phyloP scores from a whole-genome alignment of 2,329 filamentous ascomycete genomes.

The Penicillium sp. region DNA sequence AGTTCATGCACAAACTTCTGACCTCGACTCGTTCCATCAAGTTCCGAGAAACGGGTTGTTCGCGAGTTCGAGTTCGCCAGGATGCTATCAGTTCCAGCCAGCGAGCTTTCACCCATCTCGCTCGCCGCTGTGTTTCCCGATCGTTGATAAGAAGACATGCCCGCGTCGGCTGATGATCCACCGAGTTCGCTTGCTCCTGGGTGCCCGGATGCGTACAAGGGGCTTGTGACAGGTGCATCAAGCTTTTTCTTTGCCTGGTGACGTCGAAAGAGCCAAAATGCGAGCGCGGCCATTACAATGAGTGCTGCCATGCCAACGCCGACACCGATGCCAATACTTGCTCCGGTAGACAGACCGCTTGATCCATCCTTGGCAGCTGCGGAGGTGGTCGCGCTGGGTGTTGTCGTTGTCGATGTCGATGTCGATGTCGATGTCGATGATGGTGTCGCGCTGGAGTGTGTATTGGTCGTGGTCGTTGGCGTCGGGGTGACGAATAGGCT shows the following conservation, averaged over 20 bases:
- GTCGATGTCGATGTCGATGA: neutral
- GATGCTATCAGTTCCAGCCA: neutral
- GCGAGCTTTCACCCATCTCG: neutral
- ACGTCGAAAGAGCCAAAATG: slow-evolving; percentile 5
- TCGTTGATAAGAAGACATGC: neutral
- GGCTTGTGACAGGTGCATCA: neutral
- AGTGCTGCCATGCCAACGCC: neutral
- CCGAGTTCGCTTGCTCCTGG: neutral
- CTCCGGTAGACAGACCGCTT: neutral
- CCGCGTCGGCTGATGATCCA: neutral
- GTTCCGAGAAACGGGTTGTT: neutral
- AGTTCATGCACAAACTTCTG: slow-evolving; percentile 2
- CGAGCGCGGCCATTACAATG: neutral
- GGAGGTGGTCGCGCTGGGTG: neutral
- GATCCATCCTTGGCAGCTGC: neutral
- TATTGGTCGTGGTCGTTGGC: neutral
- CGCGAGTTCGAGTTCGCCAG: neutral
- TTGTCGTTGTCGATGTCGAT: neutral
- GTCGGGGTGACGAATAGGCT: slow-evolving; percentile 1
- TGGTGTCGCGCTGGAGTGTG: neutral
- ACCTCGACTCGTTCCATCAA: neutral
- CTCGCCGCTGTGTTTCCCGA: neutral
- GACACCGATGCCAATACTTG: slow-evolving; percentile 4
- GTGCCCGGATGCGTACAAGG: neutral
- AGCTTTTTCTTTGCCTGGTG: neutral